A percentile compares a stretch with the other conserved stretches of the same genome.
phyloP scores from a whole-genome alignment of 2,329 filamentous ascomycete species.

The Xylariaceae sp. region DNA sequence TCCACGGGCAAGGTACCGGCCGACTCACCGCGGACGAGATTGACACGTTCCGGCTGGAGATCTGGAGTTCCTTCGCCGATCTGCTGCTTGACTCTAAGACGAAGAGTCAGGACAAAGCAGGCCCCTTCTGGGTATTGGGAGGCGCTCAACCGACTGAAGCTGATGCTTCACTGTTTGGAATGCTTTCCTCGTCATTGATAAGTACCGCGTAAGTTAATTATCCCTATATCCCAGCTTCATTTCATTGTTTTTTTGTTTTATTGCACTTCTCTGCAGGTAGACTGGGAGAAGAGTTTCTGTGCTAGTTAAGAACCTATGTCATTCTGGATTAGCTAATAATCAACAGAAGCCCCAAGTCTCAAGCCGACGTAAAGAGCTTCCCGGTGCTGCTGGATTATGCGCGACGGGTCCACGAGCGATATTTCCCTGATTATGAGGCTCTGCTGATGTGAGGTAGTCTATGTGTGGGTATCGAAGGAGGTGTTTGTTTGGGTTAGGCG shows the following conservation, averaged over 20 bases:
- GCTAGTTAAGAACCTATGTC: too few relatives aligned
- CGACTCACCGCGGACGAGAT: slow-evolving; percentile 50
- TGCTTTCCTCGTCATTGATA: slow-evolving; percentile 49
- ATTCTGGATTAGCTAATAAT: too few relatives aligned
- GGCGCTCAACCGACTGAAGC: slow-evolving; percentile 51
- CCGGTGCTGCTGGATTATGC: slow-evolving; percentile 54
- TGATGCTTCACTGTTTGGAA: slow-evolving; percentile 55
- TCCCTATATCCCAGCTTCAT: too few relatives aligned
- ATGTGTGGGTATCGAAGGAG: too few relatives aligned
- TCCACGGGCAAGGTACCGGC: slow-evolving; percentile 55
- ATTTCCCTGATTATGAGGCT: slow-evolving; percentile 55
- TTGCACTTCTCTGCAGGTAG: neutral
- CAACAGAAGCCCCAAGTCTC: slow-evolving; percentile 44
- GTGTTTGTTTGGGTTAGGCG: too few relatives aligned
- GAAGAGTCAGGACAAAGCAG: slow-evolving; percentile 8
- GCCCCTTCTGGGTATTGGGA: slow-evolving; percentile 56
- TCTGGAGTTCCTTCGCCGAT: slow-evolving; percentile 50
- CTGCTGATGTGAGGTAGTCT: slow-evolving; percentile 27
- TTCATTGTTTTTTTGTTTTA: too few relatives aligned
- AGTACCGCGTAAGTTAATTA: slow-evolving; percentile 51
- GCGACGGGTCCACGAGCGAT: slow-evolving; percentile 48
- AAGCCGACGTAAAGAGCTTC: slow-evolving; percentile 40
- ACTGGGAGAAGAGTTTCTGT: too few relatives aligned
- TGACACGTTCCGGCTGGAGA: slow-evolving; percentile 40
- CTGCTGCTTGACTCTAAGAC: slow-evolving; percentile 36